Evolutionary conservation across 345 rosid genomes (phyloP), one percentile per base, ranked within the genome.

Genomic region (Anastatica hierochuntica): DNA sequence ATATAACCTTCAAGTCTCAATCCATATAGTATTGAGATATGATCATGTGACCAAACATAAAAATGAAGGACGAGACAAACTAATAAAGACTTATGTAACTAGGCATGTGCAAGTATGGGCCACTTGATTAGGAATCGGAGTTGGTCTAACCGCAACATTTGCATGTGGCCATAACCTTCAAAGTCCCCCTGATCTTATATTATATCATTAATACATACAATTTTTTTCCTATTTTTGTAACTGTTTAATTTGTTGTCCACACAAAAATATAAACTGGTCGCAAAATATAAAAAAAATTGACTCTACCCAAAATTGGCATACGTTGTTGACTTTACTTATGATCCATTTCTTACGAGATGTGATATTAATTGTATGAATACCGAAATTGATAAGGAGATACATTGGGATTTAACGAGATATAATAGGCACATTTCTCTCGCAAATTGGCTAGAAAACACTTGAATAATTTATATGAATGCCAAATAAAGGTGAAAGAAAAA

Each of bases 161-260:
- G 80, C 96, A 84, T 88, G 83, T 81, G 82, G 66, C 57, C 29
- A 42, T 6, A 40, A 34, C 69, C 44, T 41, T 58, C 58, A 63
- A 58, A 69, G 63, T 39, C 54, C 45, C 49, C 53, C 50, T n/a
- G 49, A 53, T 67, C 65, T 41, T n/a, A 35, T 30, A 63, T 29
- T 4, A 58, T 45, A 44, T 36, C 36, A 45, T 18, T 4, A 49
- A 46, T 69, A 20, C 49, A 50, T 35, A 9, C 35, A 38, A 7
- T 20, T 49, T 31, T 9, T 1, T 54, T 31, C 33, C 10, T 4
- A 33, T 10, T 21, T 10, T 4, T 11, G 13, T 50, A 30, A 39
- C 33, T 21, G 14, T 21, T 29, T 53, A 65, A 11, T 57, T 35
- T 50, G 7, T 14, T 49, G 46, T 49, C 63, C 70, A 57, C 58